These are phyloP conservation scores for Hydrangea macrophylla DNA, from an alignment of 148 eudicot species.

Conservation along the genomic window DNA sequence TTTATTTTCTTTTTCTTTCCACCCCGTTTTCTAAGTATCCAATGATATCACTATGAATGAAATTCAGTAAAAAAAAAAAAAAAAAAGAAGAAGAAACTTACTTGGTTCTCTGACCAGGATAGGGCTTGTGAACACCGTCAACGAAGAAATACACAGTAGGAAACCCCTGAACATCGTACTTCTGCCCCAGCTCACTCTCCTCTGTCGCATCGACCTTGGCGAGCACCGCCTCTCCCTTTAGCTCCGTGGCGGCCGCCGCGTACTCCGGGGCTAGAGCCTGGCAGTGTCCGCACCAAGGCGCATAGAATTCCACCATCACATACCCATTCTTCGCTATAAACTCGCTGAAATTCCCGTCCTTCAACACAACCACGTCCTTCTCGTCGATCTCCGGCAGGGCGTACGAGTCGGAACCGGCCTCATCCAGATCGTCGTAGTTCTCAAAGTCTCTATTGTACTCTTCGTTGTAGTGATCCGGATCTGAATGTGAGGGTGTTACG, in stretches of 20 bases:
- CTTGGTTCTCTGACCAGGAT: slow-evolving; percentile 66
- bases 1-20: too few species aligned
- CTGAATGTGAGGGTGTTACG: not conserved
- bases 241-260: slow-evolving; percentile 73
- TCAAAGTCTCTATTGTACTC: slow-evolving; percentile 39
- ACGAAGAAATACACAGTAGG: slow-evolving; percentile 70
- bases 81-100: slow-evolving; percentile 45
- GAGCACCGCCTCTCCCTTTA: slow-evolving; percentile 58
- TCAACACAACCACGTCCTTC: slow-evolving; percentile 65
- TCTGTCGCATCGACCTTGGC: slow-evolving; percentile 84
- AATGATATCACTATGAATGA: not conserved
- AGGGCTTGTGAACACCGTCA: slow-evolving; percentile 55
- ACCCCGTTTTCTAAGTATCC: not conserved
- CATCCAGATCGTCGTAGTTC: slow-evolving; percentile 57
- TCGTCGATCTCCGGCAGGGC: slow-evolving; percentile 44
- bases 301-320: slow-evolving; percentile 89
- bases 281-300: slow-evolving; percentile 95
- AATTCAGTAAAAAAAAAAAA: not conserved
- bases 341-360: slow-evolving; percentile 43
- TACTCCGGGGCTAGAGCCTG: slow-evolving; percentile 78
- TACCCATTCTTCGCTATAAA: slow-evolving; percentile 40
- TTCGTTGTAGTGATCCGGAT: slow-evolving; percentile 19
- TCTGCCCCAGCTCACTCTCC: slow-evolving; percentile 59
- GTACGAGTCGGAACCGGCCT: slow-evolving; percentile 21
- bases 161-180: slow-evolving; percentile 65